Evolutionary conservation across 805 yeast genomes (phyloP), one percentile per base, ranked within the genome.

Genomic region (Ogataea nakhonphanomensis): DNA sequence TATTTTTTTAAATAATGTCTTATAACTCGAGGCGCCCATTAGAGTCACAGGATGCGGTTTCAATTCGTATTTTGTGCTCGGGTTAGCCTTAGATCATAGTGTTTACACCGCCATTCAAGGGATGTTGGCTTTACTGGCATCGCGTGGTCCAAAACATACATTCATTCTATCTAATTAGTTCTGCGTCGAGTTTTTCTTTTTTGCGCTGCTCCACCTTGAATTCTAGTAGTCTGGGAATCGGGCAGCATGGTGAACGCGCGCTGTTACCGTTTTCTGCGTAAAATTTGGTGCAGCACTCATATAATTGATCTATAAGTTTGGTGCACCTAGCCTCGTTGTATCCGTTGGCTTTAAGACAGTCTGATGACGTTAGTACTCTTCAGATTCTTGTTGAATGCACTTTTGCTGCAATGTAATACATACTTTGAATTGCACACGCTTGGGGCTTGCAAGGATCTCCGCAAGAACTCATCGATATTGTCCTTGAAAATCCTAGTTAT

Each of bases 361-460:
- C 84, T 71, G 40, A 17, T 2, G 9, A 11, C 6, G 25, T n/a
- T 12, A 10, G 30, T 23, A 8, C n/a, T 9, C 20, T 5, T 5
- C 25, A 7, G 20, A 8, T 8, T 8, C 4, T 13, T 10, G 7
- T 3, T 17, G 20, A 17, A 17, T 17, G 20, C 20, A 4, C 3
- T 17, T 4, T 17, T 17, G 5, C 20, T 17, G 20, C 20, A 17
- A 3, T 17, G 20, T 17, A 4, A 8, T 25, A 65, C 78, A 20
- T 58, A 76, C 81, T 69, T 60, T 86, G 95, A 28, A 87, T 87
- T 3, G 79, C 80, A 64, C 95, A 87, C 2, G 95, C 95, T 48
- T 81, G 73, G 5, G 84, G 72, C 55, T 84, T 84, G 62, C 95
- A 87, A 2, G 84, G 76, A 40, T 69, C 73, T 14, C 30, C 35